Evolutionary conservation across 768 basidiomycete genomes (phyloP), one percentile per base, ranked within the genome.

Genomic region (Agaricus subrufescens): DNA sequence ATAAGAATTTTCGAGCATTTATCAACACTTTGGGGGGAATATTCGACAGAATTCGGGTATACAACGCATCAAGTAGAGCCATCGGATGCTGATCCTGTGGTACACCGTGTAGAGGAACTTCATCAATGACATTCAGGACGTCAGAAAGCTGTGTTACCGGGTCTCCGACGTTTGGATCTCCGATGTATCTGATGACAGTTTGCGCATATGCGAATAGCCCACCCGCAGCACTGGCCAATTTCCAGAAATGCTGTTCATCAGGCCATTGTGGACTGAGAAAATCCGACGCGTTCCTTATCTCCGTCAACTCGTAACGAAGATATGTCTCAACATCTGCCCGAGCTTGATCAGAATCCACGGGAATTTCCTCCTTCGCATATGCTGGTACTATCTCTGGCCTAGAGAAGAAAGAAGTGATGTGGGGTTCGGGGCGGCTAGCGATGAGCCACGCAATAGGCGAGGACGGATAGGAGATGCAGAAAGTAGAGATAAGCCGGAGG

Each of bases 131-230:
- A 7, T 34, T 34, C 34, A 34, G 7, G 3, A 34, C 3, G 7
- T 34, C 34, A 34, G 34, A 34, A 11, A 50, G 31, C 25, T 54
- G 52, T 9, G 30, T 14, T 10, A 34, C 29, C 15, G 52, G 45
- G 25, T 54, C 38, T 3, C 31, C 37, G 25, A 38, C 7, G 11
- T 29, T 19, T 3, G 30, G n/a, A 37, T 47, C 58, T 8, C 47
- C 62, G 23, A 67, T 52, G 52, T 60, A 68, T 14, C 60, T 61
- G 5, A 64, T 31, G 26, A 61, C 54, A 2, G 61, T 63, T 0
- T 62, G 58, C 6, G 61, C 60, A 39, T 66, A 70, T 45, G 67
- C 63, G 44, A 68, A 68, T 40, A 62, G 60, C 8, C 65, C 65
- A 1, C 59, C 61, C 1, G 66, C 58, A 14, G 58, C 65, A 3